Conservation (phyloP, 2,329 filamentous ascomycete genomes). For the Aspergillus amoenus region DNA sequence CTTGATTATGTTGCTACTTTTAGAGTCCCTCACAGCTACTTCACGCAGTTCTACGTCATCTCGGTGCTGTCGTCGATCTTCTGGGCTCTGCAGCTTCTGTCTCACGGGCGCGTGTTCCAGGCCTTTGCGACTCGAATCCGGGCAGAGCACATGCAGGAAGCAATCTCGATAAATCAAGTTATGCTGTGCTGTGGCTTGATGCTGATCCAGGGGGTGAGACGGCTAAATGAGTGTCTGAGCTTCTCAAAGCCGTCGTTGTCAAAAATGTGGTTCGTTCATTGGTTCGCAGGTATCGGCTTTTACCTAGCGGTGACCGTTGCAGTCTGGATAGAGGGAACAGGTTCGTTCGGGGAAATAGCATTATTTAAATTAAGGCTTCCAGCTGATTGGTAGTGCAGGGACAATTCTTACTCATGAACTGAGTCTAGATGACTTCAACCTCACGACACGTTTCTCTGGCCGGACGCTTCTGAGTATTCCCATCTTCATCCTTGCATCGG, state of each 20-base stretch:
- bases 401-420: conserved; percentile 35
- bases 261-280: conserved; percentile 83
- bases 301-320: conserved; percentile 73
- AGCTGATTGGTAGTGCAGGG: conserved; percentile 18
- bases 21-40: conserved; percentile 84
- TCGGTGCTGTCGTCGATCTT: conserved; percentile 69
- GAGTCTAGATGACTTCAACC: conserved; percentile 35
- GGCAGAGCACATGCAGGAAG: conserved; percentile 32
- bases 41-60: conserved; percentile 79
- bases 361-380: neutral
- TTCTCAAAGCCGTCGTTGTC: conserved; percentile 68
- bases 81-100: conserved; percentile 68
- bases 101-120: conserved; percentile 55
- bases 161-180: conserved; percentile 64
- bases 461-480: conserved; percentile 59
- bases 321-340: conserved; percentile 79
- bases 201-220: conserved; percentile 69
- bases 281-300: conserved; percentile 73
- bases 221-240: conserved; percentile 71
- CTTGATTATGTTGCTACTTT: conserved; percentile 54
- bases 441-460: conserved; percentile 43
- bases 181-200: conserved; percentile 70
- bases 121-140: conserved; percentile 46
- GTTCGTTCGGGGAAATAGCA: conserved; percentile 45
- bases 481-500: conserved; percentile 68